Evolutionary conservation across 805 yeast species (phyloP).

Genomic region (Priceomyces melissophilus): DNA sequence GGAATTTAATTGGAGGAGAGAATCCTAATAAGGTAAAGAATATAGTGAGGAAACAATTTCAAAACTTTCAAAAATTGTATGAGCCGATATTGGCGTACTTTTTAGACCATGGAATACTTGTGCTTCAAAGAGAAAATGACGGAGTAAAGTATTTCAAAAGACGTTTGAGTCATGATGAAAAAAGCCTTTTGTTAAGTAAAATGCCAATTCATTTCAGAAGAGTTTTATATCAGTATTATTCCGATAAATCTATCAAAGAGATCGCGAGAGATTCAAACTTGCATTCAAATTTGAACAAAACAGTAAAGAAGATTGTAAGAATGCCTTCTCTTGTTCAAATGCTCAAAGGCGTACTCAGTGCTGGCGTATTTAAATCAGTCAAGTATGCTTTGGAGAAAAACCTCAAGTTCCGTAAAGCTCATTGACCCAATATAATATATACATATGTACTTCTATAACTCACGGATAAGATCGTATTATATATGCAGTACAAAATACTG

Average conservation of each 20-base stretch:
- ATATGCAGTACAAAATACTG: too few species aligned
- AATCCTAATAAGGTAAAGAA: conserved; percentile 85
- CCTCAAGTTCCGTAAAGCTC: conserved; percentile 18
- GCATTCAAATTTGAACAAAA: conserved; percentile 15
- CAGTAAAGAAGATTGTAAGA: conserved; percentile 46
- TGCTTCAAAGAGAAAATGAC: conserved; percentile 11
- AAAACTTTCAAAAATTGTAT: conserved; percentile 68
- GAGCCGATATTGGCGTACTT: conserved; percentile 48
- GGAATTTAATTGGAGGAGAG: conserved; percentile 85
- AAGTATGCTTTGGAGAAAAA: conserved; percentile 75
- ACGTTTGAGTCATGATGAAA: conserved; percentile 10
- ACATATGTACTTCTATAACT: not conserved
- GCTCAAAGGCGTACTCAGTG: conserved; percentile 79
- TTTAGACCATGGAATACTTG: conserved; percentile 16
- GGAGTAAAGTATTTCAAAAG: conserved; percentile 10
- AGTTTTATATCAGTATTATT: conserved; percentile 29
- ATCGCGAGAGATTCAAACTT: conserved; percentile 42
- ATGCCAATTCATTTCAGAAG: conserved; percentile 51
- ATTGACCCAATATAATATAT: not conserved
- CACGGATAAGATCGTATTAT: not conserved
- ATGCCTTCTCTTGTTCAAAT: conserved; percentile 75
- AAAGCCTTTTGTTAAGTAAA: conserved; percentile 29
- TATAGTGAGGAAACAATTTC: conserved; percentile 75
- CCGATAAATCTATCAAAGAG: conserved; percentile 26
- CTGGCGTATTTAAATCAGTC: conserved; percentile 70